Percentiles rank a stretch among this genome's conserved stretches.
Evolutionary conservation across 192 early-diverging fungal species (phyloP).

Genomic region (Backusella tuberculispora): DNA sequence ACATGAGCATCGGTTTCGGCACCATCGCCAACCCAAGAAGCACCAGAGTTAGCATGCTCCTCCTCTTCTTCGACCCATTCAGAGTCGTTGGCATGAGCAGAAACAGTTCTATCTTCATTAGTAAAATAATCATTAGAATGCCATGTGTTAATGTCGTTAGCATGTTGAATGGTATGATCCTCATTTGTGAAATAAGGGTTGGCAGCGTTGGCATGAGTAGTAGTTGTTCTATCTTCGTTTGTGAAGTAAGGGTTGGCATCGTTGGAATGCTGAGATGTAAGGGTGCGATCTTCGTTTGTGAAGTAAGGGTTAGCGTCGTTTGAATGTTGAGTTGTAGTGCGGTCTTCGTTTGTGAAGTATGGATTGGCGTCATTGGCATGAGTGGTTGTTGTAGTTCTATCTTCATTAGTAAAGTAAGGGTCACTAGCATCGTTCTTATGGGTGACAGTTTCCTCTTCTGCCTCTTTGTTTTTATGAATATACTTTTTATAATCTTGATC

Average conservation of each 20-base stretch:
- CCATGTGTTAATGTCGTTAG: background rate
- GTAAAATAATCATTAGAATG: background rate
- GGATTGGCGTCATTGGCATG: background rate
- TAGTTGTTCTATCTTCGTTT: background rate
- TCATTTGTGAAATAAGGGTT: conserved; percentile 17
- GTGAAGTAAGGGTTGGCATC: conserved; percentile 11
- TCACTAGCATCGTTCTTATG: conserved; percentile 23
- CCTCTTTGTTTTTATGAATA: conserved; percentile 9
- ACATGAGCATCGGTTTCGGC: background rate
- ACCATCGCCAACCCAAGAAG: background rate
- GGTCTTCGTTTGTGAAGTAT: conserved; percentile 5
- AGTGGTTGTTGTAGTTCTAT: background rate
- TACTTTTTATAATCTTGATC: conserved; percentile 20
- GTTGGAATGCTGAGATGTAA: background rate
- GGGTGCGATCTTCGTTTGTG: background rate
- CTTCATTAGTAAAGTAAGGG: background rate
- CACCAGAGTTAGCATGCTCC: background rate
- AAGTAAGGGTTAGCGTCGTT: background rate
- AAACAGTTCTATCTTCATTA: background rate
- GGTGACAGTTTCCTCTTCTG: conserved; percentile 18
- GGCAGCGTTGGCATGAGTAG: background rate
- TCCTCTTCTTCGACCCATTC: conserved; percentile 10
- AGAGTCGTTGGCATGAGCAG: conserved; percentile 9
- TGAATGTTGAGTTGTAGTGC: background rate
- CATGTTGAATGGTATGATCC: background rate